Evolutionary conservation across 139 green algal genomes (phyloP).

Genomic region (Ettlia oleoabundans): DNA sequence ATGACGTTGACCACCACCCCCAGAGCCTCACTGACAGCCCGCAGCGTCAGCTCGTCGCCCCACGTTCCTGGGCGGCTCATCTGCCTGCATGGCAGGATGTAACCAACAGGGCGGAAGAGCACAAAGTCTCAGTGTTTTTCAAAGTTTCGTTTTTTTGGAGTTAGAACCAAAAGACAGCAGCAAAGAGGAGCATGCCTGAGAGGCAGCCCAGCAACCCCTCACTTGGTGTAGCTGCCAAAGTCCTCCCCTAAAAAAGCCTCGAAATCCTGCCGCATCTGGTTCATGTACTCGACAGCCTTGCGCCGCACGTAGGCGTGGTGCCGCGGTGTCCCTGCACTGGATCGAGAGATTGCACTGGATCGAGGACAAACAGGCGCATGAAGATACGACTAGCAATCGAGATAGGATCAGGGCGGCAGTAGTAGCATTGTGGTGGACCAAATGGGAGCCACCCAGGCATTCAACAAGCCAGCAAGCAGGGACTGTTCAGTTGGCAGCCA

Average conservation of each 20-base stretch:
- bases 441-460: too few species aligned
- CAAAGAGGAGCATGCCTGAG: background rate
- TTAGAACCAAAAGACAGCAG: too few species aligned
- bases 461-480: too few species aligned
- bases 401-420: too few species aligned
- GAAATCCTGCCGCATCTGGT: constrained; percentile 51
- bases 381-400: too few species aligned
- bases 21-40: constrained; percentile 63
- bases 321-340: constrained; percentile 39
- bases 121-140: background rate
- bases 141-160: too few species aligned
- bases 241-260: constrained; percentile 54
- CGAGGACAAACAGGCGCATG: background rate
- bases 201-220: too few species aligned
- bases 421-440: too few species aligned
- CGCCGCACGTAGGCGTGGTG: constrained; percentile 58
- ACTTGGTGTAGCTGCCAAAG: constrained; percentile 38
- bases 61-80: constrained; percentile 65
- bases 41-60: constrained; percentile 83
- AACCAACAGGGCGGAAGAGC: background rate
- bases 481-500: too few species aligned
- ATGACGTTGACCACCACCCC: constrained; percentile 66
- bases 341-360: too few species aligned
- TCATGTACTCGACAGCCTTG: constrained; percentile 59
- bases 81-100: background rate